Percentiles rank a stretch among this genome's conserved stretches.
Conservation (phyloP, 257 asterid genomes). For the Fraxinus quadrangulata region DNA sequence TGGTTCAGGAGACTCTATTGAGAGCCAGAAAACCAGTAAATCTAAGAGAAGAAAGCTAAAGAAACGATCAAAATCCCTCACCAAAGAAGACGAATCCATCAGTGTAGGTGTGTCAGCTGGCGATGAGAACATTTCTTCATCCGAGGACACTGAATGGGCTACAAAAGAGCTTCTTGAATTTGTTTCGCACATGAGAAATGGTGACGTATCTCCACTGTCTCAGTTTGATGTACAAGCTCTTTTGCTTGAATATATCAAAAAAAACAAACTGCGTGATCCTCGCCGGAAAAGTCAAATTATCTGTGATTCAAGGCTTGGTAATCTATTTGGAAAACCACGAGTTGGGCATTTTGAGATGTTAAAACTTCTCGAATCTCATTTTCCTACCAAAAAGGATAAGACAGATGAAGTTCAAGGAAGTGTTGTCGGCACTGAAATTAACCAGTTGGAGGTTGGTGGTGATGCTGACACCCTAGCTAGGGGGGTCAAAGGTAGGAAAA, state of each 20-base stretch:
- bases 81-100: constrained; percentile 41
- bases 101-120: constrained; percentile 36
- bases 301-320: constrained; percentile 85
- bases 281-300: constrained; percentile 88
- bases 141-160: constrained; percentile 78
- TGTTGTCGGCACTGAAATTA: constrained; percentile 84
- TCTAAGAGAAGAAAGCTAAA: constrained; percentile 65
- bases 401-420: constrained; percentile 83
- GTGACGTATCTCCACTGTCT: constrained; percentile 69
- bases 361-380: constrained; percentile 96
- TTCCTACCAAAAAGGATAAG: constrained; percentile 73
- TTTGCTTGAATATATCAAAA: constrained; percentile 85
- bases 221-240: constrained; percentile 96
- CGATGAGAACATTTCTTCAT: constrained; percentile 40
- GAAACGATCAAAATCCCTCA: constrained; percentile 55
- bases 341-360: constrained; percentile 99
- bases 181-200: constrained; percentile 91
- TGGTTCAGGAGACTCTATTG: constrained; percentile 58
- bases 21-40: constrained; percentile 52
- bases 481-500: constrained; percentile 74
- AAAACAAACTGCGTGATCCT: constrained; percentile 94
- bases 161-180: constrained; percentile 89
- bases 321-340: constrained; percentile 88
- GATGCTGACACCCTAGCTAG: constrained; percentile 48
- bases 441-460: constrained; percentile 64